Evolutionary conservation across 2,329 filamentous ascomycete species (phyloP).

Genomic region (Colletotrichum filicis): DNA sequence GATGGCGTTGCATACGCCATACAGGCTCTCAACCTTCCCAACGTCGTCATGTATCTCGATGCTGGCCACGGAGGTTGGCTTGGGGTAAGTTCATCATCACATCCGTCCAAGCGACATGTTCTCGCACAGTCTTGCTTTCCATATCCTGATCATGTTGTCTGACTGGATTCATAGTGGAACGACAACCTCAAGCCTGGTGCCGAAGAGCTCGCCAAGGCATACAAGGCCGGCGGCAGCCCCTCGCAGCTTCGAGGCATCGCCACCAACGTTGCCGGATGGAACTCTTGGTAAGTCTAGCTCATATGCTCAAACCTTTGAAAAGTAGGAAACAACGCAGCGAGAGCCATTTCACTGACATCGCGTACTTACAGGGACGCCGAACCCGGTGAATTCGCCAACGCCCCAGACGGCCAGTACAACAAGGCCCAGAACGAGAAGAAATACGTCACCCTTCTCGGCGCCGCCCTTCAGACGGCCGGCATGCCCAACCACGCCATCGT

Average conservation of each 20-base stretch:
- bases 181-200: slow-evolving; percentile 61
- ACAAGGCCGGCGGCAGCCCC: slow-evolving; percentile 49
- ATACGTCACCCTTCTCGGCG: slow-evolving; percentile 53
- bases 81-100: slow-evolving; percentile 45
- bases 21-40: slow-evolving; percentile 65
- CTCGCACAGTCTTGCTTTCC: background rate
- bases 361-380: slow-evolving; percentile 39
- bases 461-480: slow-evolving; percentile 49
- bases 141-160: background rate
- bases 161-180: slow-evolving; percentile 52
- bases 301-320: background rate
- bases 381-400: slow-evolving; percentile 53
- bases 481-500: slow-evolving; percentile 56
- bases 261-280: slow-evolving; percentile 54
- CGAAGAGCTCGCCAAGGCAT: slow-evolving; percentile 51
- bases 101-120: background rate
- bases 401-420: slow-evolving; percentile 54
- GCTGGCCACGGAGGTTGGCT: slow-evolving; percentile 74
- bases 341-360: background rate
- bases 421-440: slow-evolving; percentile 54
- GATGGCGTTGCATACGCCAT: slow-evolving; percentile 67
- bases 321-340: background rate
- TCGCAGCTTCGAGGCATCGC: slow-evolving; percentile 51
- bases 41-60: slow-evolving; percentile 73
- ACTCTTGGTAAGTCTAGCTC: slow-evolving; percentile 44